These are phyloP conservation scores for Neltuma alba DNA, from an alignment of 306 rosid genomes.

Conservation along the genomic window DNA sequence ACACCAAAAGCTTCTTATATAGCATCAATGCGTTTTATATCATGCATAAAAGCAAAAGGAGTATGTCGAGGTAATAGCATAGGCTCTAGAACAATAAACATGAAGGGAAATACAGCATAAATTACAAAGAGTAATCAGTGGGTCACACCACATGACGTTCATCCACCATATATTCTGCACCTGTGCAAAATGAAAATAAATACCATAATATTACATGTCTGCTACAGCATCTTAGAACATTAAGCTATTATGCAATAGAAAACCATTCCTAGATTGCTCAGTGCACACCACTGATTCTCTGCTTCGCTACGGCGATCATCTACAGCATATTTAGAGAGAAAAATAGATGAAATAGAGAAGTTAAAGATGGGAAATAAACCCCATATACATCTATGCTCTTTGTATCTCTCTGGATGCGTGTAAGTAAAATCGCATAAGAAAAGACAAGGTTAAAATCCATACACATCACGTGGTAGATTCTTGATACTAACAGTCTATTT, in stretches of 20 bases:
- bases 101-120: neutral
- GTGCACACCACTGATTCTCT: neutral
- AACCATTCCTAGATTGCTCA: neutral
- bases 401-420: no score
- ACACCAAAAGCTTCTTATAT: neutral
- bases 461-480: conserved; percentile 10
- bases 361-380: no score
- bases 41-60: neutral
- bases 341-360: no score
- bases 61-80: neutral
- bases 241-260: neutral
- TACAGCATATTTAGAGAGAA: no score
- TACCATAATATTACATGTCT: neutral
- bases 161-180: neutral
- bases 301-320: no score
- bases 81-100: neutral
- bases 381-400: no score
- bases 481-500: conserved; percentile 31
- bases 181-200: conserved; percentile 25
- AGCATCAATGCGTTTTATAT: neutral
- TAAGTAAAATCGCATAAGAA: neutral
- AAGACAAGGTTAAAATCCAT: conserved; percentile 4
- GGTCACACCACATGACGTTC: no score
- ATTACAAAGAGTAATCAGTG: neutral
- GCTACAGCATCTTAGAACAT: no score